Conservation (phyloP, 2,329 filamentous ascomycete species). For the Talaromyces albobiverticillius region DNA sequence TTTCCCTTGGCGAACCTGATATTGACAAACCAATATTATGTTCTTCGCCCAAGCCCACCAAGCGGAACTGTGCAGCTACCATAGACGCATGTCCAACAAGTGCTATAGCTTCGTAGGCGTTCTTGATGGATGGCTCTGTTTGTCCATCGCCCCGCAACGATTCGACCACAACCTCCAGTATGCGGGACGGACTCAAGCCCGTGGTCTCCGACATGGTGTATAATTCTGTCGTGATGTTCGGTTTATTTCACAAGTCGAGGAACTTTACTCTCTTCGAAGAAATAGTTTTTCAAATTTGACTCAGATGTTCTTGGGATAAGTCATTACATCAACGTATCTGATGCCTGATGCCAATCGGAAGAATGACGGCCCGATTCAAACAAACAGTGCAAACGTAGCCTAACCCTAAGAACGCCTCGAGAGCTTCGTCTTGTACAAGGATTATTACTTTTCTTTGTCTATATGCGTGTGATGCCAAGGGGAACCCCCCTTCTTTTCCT, state of each 20-base stretch:
- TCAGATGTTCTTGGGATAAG: neutral
- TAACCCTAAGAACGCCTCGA: neutral
- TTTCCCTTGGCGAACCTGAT: neutral
- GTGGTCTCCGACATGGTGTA: constrained; percentile 11
- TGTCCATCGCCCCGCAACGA: constrained; percentile 29
- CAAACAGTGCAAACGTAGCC: constrained; percentile 15
- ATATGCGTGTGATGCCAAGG: too few species aligned
- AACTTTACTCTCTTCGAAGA: neutral
- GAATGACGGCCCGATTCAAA: constrained; percentile 5
- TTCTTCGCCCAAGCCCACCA: constrained; percentile 82
- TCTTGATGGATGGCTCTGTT: constrained; percentile 32
- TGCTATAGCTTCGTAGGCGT: constrained; percentile 74
- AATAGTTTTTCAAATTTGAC: neutral
- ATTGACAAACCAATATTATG: constrained; percentile 60
- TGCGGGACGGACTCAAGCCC: constrained; percentile 15
- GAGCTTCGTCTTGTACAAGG: too few species aligned
- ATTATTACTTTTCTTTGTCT: too few species aligned
- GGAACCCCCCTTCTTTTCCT: too few species aligned
- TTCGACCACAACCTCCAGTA: constrained; percentile 31
- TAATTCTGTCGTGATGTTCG: neutral
- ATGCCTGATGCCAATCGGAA: constrained; percentile 9
- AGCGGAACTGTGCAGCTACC: constrained; percentile 72
- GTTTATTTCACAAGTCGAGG: neutral
- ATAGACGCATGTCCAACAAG: constrained; percentile 83
- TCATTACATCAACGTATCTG: constrained; percentile 7